phyloP scores from a whole-genome alignment of 371 early-diverging fungal genomes.

The Rhizopus microsporus region DNA sequence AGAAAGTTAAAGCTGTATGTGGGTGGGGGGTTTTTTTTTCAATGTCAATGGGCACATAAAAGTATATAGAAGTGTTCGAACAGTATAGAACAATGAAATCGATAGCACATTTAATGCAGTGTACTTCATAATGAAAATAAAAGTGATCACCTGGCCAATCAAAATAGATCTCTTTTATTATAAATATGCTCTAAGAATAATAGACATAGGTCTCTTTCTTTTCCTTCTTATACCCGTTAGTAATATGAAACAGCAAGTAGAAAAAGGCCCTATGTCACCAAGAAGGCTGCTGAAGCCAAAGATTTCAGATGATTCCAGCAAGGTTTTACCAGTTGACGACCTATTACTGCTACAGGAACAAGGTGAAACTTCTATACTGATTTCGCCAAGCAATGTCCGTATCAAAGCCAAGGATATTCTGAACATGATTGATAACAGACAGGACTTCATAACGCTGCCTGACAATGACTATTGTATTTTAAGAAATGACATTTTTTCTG shows the following conservation, averaged over 20 bases:
- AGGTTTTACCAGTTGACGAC: neutral
- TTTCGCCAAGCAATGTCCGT: slow-evolving; percentile 4
- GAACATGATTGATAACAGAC: slow-evolving; percentile 12
- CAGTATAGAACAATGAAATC: too few relatives aligned
- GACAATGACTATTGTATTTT: neutral
- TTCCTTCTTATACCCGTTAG: neutral
- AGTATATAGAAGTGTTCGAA: too few relatives aligned
- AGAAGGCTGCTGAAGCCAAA: slow-evolving; percentile 1
- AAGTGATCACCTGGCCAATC: slow-evolving; percentile 8
- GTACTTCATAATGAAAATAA: slow-evolving; percentile 1
- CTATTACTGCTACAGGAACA: neutral
- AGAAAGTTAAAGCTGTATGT: too few relatives aligned
- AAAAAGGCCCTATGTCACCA: neutral
- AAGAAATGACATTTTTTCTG: slow-evolving; percentile 11
- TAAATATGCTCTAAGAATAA: neutral
- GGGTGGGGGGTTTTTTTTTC: too few relatives aligned
- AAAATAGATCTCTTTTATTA: neutral
- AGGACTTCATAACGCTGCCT: neutral
- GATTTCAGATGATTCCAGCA: neutral
- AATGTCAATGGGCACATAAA: too few relatives aligned
- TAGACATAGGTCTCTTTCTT: neutral
- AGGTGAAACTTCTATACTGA: slow-evolving; percentile 7
- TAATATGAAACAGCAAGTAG: neutral
- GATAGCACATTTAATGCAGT: too few relatives aligned
- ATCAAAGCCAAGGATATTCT: slow-evolving; percentile 9